Conservation (phyloP, 495 filamentous ascomycete species). For the Aspergillus hancockii region DNA sequence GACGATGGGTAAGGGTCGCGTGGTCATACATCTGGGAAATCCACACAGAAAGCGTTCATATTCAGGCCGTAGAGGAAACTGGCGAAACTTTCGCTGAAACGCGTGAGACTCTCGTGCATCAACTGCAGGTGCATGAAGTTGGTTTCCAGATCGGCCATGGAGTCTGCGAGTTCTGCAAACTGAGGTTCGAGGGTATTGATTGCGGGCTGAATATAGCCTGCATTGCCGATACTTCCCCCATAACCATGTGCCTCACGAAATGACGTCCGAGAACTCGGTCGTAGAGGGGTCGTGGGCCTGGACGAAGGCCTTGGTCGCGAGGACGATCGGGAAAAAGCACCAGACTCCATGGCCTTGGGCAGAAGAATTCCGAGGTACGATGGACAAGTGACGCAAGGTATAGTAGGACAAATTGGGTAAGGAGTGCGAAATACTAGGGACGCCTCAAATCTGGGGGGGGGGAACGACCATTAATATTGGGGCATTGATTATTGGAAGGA, state of each 20-base stretch:
- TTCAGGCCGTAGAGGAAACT: constrained; percentile 94
- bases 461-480: constrained; percentile 6
- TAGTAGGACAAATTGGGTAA: constrained; percentile 6
- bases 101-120: constrained; percentile 92
- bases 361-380: constrained; percentile 10
- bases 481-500: neutral
- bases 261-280: constrained; percentile 86
- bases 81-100: constrained; percentile 96
- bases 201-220: constrained; percentile 62
- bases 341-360: constrained; percentile 32
- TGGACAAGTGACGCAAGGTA: constrained; percentile 1
- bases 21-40: constrained; percentile 82
- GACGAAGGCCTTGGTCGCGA: constrained; percentile 55
- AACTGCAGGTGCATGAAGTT: constrained; percentile 97
- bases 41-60: constrained; percentile 98
- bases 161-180: constrained; percentile 91
- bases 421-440: constrained; percentile 5
- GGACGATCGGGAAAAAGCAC: constrained; percentile 36
- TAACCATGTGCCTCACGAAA: constrained; percentile 69
- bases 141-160: constrained; percentile 91
- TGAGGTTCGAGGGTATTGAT: constrained; percentile 82
- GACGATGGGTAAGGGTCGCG: neutral
- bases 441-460: neutral
- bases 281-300: constrained; percentile 89
- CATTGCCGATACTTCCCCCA: constrained; percentile 40